These are phyloP conservation scores for Ceratocystis huliohia DNA, from an alignment of 2,329 filamentous ascomycete genomes.

Conservation along the genomic window DNA sequence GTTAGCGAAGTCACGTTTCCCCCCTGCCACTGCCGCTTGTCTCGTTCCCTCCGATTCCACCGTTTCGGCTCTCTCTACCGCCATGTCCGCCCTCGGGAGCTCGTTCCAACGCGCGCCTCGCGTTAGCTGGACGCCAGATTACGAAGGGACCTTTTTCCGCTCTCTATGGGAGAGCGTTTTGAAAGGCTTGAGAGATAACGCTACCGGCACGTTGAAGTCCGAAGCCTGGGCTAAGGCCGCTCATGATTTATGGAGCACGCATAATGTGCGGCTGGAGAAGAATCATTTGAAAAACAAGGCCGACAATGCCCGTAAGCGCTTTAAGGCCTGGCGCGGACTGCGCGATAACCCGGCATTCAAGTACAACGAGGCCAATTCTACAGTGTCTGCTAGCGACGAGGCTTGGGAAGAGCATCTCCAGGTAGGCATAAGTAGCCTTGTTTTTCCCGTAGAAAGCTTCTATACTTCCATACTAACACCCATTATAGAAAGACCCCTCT, in stretches of 20 bases:
- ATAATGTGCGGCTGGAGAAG: conserved; percentile 46
- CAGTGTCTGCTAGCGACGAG: conserved; percentile 44
- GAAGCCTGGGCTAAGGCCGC: conserved; percentile 49
- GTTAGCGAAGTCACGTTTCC: not conserved
- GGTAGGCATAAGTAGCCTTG: conserved; percentile 30
- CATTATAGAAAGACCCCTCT: conserved; percentile 41
- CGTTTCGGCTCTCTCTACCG: not conserved
- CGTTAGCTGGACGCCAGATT: conserved; percentile 48
- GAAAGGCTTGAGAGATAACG: conserved; percentile 43
- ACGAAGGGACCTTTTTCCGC: conserved; percentile 48
- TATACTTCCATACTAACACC: not conserved
- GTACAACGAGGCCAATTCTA: conserved; percentile 39
- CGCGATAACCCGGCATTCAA: conserved; percentile 45
- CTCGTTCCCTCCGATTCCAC: not conserved
- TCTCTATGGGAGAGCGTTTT: conserved; percentile 46
- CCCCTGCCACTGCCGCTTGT: not conserved
- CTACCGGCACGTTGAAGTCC: conserved; percentile 42
- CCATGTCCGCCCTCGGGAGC: not conserved
- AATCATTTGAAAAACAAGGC: conserved; percentile 51
- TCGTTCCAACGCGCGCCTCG: conserved; percentile 33
- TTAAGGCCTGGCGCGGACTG: conserved; percentile 47
- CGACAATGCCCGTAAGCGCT: conserved; percentile 50
- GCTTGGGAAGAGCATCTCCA: conserved; percentile 46
- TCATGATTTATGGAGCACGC: conserved; percentile 40
- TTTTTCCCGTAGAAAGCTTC: not conserved